Evolutionary conservation across 1,284 basidiomycete species (phyloP).

Genomic region (Schizophyllum commune): DNA sequence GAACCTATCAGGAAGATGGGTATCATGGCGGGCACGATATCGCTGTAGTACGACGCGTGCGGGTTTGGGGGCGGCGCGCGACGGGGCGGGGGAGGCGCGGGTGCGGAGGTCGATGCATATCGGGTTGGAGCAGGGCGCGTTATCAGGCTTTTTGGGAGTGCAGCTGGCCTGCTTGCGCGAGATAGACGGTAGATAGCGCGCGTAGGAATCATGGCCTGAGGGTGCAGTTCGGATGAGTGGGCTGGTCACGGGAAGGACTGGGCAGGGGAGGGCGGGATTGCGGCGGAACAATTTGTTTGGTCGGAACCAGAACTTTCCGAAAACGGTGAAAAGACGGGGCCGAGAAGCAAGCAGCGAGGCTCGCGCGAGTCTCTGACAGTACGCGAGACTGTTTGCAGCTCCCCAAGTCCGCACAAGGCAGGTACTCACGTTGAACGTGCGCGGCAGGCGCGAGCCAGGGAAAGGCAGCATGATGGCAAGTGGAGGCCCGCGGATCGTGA

Average conservation of each 20-base stretch:
- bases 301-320: too few species aligned
- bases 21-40: conserved; percentile 66
- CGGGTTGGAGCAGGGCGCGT: background rate
- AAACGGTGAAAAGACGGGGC: too few species aligned
- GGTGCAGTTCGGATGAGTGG: too few species aligned
- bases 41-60: conserved; percentile 59
- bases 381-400: too few species aligned
- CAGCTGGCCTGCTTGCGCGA: background rate
- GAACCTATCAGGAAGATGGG: conserved; percentile 70
- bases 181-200: too few species aligned
- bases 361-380: background rate
- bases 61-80: conserved; percentile 15
- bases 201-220: too few species aligned
- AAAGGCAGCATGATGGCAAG: too few species aligned
- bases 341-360: background rate
- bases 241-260: too few species aligned
- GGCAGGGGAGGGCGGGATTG: too few species aligned
- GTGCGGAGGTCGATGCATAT: background rate
- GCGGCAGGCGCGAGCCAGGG: too few species aligned
- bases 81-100: conserved; percentile 5
- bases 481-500: background rate
- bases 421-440: too few species aligned
- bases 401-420: too few species aligned
- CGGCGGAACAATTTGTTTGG: background rate
- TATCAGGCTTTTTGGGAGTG: background rate